Conservation (phyloP, 768 basidiomycete species). For the Cystobasidium tubakii region DNA sequence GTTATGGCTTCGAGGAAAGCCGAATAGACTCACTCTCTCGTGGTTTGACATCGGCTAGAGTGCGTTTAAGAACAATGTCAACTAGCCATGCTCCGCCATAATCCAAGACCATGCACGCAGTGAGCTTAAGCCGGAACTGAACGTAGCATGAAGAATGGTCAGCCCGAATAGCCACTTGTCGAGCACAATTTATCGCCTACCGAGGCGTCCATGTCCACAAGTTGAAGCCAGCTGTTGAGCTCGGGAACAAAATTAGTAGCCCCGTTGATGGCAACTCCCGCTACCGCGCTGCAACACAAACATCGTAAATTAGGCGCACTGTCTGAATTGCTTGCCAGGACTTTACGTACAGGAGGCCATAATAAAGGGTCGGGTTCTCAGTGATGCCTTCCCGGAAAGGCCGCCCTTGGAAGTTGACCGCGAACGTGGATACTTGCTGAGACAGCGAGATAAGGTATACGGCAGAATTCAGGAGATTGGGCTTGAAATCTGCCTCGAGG, state of each 20-base stretch:
- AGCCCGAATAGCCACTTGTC: background rate
- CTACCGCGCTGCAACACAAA: background rate
- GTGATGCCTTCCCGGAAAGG: constrained; percentile 97
- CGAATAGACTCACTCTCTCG: constrained; percentile 6
- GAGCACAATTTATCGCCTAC: constrained; percentile 56
- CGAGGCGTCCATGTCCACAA: constrained; percentile 74
- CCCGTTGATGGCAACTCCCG: constrained; percentile 76
- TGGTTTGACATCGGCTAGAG: constrained; percentile 64
- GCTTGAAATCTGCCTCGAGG: constrained; percentile 92
- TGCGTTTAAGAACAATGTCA: constrained; percentile 70
- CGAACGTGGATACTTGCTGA: constrained; percentile 97
- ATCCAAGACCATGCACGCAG: constrained; percentile 74
- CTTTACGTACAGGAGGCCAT: constrained; percentile 80
- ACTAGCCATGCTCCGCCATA: constrained; percentile 81
- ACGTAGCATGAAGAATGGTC: background rate
- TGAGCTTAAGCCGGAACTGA: constrained; percentile 78
- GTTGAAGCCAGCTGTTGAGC: constrained; percentile 90
- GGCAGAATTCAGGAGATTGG: constrained; percentile 87
- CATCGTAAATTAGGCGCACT: background rate
- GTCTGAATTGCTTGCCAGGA: constrained; percentile 46
- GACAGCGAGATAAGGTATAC: constrained; percentile 92
- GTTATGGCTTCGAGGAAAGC: background rate
- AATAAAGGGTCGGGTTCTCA: constrained; percentile 89
- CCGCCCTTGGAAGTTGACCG: constrained; percentile 95
- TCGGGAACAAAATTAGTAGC: constrained; percentile 93